Conservation (phyloP, 768 basidiomycete genomes). For the Nevesoporus exiguus region DNA sequence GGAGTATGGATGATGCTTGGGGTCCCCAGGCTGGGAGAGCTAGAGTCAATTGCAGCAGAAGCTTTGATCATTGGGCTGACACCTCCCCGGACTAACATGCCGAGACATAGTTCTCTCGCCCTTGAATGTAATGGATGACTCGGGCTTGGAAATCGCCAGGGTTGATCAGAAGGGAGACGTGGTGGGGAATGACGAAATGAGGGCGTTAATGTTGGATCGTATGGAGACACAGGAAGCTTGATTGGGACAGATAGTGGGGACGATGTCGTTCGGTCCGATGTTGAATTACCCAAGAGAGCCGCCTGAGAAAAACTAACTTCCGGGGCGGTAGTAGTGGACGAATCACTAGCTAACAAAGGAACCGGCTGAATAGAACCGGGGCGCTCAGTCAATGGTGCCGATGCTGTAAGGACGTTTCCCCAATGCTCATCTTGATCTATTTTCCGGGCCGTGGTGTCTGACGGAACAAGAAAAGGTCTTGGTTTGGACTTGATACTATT, state of each 20-base stretch:
- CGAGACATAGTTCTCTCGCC: slow-evolving; percentile 60
- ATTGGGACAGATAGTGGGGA: slow-evolving; percentile 27
- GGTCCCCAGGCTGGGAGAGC: slow-evolving; percentile 30
- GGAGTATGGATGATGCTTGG: slow-evolving; percentile 31
- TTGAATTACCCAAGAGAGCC: not conserved
- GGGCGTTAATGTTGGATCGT: slow-evolving; percentile 70
- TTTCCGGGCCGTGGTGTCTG: slow-evolving; percentile 12
- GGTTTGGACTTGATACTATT: slow-evolving; percentile 18
- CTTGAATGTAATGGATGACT: slow-evolving; percentile 71
- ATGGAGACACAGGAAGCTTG: slow-evolving; percentile 63
- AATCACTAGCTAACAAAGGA: slow-evolving; percentile 10
- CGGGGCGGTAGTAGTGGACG: not conserved
- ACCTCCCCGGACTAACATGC: slow-evolving; percentile 55
- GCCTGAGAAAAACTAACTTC: slow-evolving; percentile 1
- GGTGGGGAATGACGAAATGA: slow-evolving; percentile 77
- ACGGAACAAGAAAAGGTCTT: slow-evolving; percentile 20
- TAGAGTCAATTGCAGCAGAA: slow-evolving; percentile 22
- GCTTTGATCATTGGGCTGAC: slow-evolving; percentile 46
- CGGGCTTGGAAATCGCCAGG: slow-evolving; percentile 79
- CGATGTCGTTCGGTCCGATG: slow-evolving; percentile 9
- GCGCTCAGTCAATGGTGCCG: slow-evolving; percentile 26
- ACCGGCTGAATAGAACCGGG: slow-evolving; percentile 24
- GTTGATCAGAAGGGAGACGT: slow-evolving; percentile 72
- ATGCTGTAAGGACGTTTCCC: slow-evolving; percentile 12
- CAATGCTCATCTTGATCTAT: slow-evolving; percentile 11